Percentiles rank a stretch among this genome's conserved stretches.
Conservation (phyloP, 2,329 filamentous ascomycete genomes). For the Ascocoryne sarcoides region DNA sequence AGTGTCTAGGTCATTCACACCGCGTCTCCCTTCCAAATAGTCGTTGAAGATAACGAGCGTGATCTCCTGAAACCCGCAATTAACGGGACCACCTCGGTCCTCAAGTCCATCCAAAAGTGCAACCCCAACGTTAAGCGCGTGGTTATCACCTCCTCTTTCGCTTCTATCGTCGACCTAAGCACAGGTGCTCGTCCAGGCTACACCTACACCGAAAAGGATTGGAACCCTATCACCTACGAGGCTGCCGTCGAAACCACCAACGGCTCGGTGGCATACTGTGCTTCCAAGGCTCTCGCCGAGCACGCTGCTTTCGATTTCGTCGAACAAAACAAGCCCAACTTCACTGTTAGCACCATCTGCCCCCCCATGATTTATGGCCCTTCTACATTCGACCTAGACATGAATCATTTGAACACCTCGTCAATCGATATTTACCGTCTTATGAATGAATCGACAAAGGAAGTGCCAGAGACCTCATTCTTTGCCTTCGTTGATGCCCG, state of each 20-base stretch:
- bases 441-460: constrained; percentile 49
- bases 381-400: constrained; percentile 46
- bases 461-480: constrained; percentile 40
- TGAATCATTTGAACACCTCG: constrained; percentile 59
- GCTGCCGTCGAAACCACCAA: constrained; percentile 23
- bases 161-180: constrained; percentile 44
- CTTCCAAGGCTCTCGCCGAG: constrained; percentile 55
- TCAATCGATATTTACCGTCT: constrained; percentile 59
- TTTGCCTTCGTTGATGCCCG: constrained; percentile 47
- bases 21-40: constrained; percentile 43
- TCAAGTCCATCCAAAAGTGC: constrained; percentile 36
- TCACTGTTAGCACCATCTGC: constrained; percentile 50
- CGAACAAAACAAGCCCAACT: constrained; percentile 41
- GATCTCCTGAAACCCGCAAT: constrained; percentile 45
- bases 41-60: constrained; percentile 25
- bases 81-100: constrained; percentile 39
- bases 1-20: constrained; percentile 51
- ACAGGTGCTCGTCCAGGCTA: constrained; percentile 42
- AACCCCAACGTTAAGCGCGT: constrained; percentile 29
- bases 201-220: constrained; percentile 42
- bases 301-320: constrained; percentile 55
- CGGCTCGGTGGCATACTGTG: constrained; percentile 22
- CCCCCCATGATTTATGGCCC: constrained; percentile 55
- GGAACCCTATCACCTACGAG: constrained; percentile 42
- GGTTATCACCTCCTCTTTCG: constrained; percentile 55